A percentile compares a stretch with the other conserved stretches of the same genome.
Evolutionary conservation across 768 basidiomycete species (phyloP).

Genomic region (Boletus reticuloceps): DNA sequence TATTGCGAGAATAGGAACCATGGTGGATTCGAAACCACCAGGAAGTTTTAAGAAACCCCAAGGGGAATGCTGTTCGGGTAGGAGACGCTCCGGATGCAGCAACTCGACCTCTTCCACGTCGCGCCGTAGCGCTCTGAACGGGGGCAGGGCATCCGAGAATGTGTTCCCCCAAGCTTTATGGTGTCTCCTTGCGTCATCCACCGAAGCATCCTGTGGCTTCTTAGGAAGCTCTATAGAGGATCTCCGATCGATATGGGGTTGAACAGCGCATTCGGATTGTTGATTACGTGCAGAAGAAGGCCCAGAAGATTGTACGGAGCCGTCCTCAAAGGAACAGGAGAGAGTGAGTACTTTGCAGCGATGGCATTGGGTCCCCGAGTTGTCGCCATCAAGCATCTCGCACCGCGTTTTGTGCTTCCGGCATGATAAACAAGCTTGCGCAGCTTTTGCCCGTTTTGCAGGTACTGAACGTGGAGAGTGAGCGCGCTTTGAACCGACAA

Average conservation of each 20-base stretch:
- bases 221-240: constrained; percentile 21
- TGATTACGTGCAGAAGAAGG: constrained; percentile 18
- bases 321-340: constrained; percentile 45
- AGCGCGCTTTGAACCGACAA: constrained; percentile 28
- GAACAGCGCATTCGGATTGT: constrained; percentile 19
- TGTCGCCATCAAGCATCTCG: constrained; percentile 45
- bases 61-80: constrained; percentile 34
- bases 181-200: constrained; percentile 23
- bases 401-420: constrained; percentile 50
- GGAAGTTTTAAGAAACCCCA: constrained; percentile 40
- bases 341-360: constrained; percentile 49
- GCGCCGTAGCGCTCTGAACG: constrained; percentile 17
- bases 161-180: constrained; percentile 22
- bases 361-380: constrained; percentile 40
- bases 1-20: constrained; percentile 46
- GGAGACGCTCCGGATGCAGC: constrained; percentile 34
- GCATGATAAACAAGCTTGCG: constrained; percentile 45
- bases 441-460: constrained; percentile 41
- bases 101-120: constrained; percentile 30
- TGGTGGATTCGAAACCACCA: constrained; percentile 42
- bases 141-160: constrained; percentile 10
- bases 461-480: constrained; percentile 30
- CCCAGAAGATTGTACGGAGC: constrained; percentile 13
- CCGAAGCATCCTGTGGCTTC: constrained; percentile 15
- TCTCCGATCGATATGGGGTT: constrained; percentile 22